Evolutionary conservation across 2,329 filamentous ascomycete species (phyloP), one percentile per base, ranked within the genome.

Genomic region (Diaporthe sp.): DNA sequence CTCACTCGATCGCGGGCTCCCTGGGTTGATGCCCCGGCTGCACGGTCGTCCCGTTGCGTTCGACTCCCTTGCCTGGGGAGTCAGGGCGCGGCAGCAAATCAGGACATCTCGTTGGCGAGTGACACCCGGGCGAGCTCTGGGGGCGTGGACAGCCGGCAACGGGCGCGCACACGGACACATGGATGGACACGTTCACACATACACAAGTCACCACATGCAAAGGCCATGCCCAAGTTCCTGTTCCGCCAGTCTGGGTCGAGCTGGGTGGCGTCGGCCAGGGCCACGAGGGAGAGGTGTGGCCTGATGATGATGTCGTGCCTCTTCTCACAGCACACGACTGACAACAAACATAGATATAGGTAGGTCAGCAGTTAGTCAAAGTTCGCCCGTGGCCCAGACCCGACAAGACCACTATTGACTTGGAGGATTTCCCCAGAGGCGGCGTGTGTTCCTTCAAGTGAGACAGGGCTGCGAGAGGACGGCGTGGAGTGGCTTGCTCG

Each of bases 391-490:
- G 30, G 44, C 44, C 63, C 63, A 66, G 63, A 37, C 63, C 63
- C 30, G 44, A 37, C 13, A 37, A 66, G 27, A 51, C 13, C n/a
- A 51, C 63, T 66, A 66, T 66, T 51, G 63, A 51, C 25, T 15
- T 51, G 44, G 44, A 51, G 63, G 63, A 66, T 51, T 35, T 37
- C 19, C 63, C 30, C 44, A 66, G 63, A 51, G 44, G 44, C 61
- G 39, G 63, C 44, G 44, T 51, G 63, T 2, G n/a, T 66, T 66
- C 63, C 63, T 66, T 66, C 63, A 22, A 51, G 63, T 66, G 63
- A 66, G 63, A 66, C 63, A 51, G 44, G 63, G 63, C 44, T 37
- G 63, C 44, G 44, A 50, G 39, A 13, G 53, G 27, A 32, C 68
- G 68, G 68, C 53, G 53, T 25, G 55, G 30, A 59, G 53, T 37